A percentile compares a stretch with the other conserved stretches of the same genome.
These are phyloP conservation scores for Syzygium syzygioides DNA, from an alignment of 441 rosid species.

Conservation along the genomic window DNA sequence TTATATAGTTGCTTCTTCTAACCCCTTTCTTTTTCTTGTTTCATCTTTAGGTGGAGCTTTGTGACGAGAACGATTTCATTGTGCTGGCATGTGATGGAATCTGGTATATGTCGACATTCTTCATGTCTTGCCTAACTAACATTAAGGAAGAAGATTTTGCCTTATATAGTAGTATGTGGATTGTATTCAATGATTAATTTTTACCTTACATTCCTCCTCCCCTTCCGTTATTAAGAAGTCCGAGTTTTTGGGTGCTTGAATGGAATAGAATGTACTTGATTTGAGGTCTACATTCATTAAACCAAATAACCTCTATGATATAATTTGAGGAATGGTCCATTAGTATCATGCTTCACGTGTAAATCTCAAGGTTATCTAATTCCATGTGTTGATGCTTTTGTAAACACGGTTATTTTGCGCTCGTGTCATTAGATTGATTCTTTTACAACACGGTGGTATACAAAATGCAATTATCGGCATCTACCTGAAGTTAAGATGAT, in stretches of 20 bases:
- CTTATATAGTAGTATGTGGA: background rate
- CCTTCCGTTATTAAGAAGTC: background rate
- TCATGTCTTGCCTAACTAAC: background rate
- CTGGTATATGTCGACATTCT: constrained; percentile 25
- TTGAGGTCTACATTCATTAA: background rate
- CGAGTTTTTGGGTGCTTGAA: background rate
- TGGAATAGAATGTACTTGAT: background rate
- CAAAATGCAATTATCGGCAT: background rate
- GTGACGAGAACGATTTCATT: constrained; percentile 88
- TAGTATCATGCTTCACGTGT: background rate
- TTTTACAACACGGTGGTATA: background rate
- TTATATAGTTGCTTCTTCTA: background rate
- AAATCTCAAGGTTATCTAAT: background rate
- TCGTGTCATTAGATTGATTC: background rate
- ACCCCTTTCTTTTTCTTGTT: background rate
- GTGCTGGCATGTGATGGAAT: constrained; percentile 96
- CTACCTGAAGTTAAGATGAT: background rate
- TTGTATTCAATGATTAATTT: background rate
- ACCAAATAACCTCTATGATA: background rate
- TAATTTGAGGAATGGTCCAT: background rate
- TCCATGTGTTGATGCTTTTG: background rate
- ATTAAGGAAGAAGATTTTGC: background rate
- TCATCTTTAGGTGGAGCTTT: constrained; percentile 72
- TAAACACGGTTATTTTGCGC: background rate
- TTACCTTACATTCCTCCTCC: background rate